Evolutionary conservation across 768 basidiomycete genomes (phyloP), one percentile per base, ranked within the genome.

Genomic region (Auricularia cornea): DNA sequence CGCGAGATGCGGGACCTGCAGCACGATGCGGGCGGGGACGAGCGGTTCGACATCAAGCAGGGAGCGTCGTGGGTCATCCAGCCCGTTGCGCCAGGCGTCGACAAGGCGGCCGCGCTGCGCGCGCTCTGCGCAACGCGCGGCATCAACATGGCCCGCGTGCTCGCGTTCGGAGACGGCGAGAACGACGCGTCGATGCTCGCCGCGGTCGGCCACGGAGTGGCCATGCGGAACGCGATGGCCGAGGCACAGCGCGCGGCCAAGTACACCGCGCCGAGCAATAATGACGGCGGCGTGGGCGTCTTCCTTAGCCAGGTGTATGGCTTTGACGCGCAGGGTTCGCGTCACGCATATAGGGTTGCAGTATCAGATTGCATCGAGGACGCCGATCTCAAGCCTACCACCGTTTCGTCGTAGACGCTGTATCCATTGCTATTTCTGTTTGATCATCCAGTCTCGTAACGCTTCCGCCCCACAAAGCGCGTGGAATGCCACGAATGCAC

Each of bases 181-280:
- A 64, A 64, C 52, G 64, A 64, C 32, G 54, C 60, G n/a, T 29
- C 31, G n/a, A 62, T 64, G 64, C 40, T 64, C 30, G 29, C 38
- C 12, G 18, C 35, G 2, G 64, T 60, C 20, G 64, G 64, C 8
- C 59, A 57, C 33, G 28, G 59, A 20, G 64, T 64, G 31, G 64
- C 64, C 32, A 64, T 64, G 64, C 33, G 60, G 12, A 64, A 64
- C 52, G 60, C 60, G 18, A 64, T 64, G 64, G 61, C 64, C 16
- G 60, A 44, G n/a, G 30, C 64, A 16, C 20, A n/a, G 4, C 23
- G 26, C 26, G 51, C 48, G 3, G 64, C 64, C 4, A 52, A 44
- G 23, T 59, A 62, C 31, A 52, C 28, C 12, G 61, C 64, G 11
- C 29, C 32, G 26, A 56, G 29, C 29, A 64, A 64, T 38, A 51